Percentiles rank a stretch among this genome's conserved stretches.
Evolutionary conservation across 495 filamentous ascomycete species (phyloP).

Genomic region (Xylaria curta): DNA sequence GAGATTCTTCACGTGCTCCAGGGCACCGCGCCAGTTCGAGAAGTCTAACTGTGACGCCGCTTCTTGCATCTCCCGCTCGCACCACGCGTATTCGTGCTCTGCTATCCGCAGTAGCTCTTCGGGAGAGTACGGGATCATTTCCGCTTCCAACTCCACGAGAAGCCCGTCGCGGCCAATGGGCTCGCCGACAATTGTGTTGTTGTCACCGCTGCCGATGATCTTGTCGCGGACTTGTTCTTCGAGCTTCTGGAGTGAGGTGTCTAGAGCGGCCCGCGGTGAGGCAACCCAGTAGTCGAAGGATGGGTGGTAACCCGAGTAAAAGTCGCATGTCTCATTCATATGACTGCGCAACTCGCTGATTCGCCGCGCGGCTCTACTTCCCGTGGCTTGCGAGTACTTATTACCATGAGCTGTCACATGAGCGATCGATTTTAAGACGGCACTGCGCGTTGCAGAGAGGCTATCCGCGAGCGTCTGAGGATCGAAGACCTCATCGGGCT

Average conservation of each 20-base stretch:
- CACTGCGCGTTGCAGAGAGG: conserved; percentile 35
- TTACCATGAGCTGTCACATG: conserved; percentile 32
- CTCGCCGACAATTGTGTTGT: conserved; percentile 56
- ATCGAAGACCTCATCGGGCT: conserved; percentile 41
- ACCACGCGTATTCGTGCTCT: conserved; percentile 50
- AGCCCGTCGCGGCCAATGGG: conserved; percentile 56
- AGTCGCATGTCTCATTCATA: conserved; percentile 48
- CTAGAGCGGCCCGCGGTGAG: conserved; percentile 44
- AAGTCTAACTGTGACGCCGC: conserved; percentile 43
- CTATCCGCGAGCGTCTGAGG: conserved; percentile 44
- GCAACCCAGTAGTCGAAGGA: conserved; percentile 58
- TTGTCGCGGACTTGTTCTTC: conserved; percentile 43
- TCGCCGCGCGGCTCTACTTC: conserved; percentile 48
- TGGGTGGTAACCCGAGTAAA: conserved; percentile 57
- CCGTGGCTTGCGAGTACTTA: conserved; percentile 48
- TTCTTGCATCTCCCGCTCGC: conserved; percentile 49
- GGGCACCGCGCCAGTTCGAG: conserved; percentile 51
- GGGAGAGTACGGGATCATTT: conserved; percentile 56
- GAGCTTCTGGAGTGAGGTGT: conserved; percentile 37
- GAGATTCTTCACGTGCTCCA: conserved; percentile 59
- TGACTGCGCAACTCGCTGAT: conserved; percentile 43
- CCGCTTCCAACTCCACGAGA: conserved; percentile 46
- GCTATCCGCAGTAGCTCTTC: conserved; percentile 58
- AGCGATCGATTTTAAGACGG: conserved; percentile 35
- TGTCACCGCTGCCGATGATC: conserved; percentile 47